phyloP scores from a whole-genome alignment of 306 rosid genomes.

The Cucurbita moschata region DNA sequence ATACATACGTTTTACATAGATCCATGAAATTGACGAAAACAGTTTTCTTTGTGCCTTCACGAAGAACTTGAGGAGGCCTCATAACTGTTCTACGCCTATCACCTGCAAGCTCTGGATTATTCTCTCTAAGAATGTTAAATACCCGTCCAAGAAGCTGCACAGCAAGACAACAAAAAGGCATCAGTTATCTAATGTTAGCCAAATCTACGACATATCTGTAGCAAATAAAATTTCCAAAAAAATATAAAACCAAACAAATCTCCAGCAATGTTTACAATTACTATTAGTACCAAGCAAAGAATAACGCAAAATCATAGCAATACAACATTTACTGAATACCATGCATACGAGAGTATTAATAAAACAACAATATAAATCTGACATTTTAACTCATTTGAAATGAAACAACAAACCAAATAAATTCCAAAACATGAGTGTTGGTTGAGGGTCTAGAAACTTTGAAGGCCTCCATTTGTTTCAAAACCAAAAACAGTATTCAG shows the following conservation, averaged over 20 bases:
- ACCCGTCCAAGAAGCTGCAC: constrained; percentile 88
- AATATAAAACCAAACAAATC: background rate
- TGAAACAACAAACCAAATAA: background rate
- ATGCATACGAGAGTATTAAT: background rate
- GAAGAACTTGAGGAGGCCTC: constrained; percentile 99
- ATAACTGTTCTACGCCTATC: constrained; percentile 81
- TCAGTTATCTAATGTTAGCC: background rate
- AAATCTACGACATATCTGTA: background rate
- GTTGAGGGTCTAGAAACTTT: background rate
- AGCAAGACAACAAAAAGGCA: background rate
- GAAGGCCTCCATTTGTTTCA: background rate
- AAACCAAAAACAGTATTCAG: background rate
- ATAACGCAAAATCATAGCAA: background rate
- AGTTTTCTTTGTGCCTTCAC: constrained; percentile 97
- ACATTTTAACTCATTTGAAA: background rate
- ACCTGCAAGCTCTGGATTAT: constrained; percentile 93
- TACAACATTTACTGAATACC: background rate
- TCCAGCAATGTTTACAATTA: background rate
- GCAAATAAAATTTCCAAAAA: background rate
- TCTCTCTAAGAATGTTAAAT: constrained; percentile 79
- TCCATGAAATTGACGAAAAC: constrained; percentile 96
- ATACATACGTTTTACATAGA: constrained; percentile 68
- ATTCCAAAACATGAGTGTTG: background rate
- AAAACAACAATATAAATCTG: background rate
- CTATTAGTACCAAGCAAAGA: background rate